phyloP scores from a whole-genome alignment of 2,329 filamentous ascomycete species.

The Tolypocladium ophioglossoides region DNA sequence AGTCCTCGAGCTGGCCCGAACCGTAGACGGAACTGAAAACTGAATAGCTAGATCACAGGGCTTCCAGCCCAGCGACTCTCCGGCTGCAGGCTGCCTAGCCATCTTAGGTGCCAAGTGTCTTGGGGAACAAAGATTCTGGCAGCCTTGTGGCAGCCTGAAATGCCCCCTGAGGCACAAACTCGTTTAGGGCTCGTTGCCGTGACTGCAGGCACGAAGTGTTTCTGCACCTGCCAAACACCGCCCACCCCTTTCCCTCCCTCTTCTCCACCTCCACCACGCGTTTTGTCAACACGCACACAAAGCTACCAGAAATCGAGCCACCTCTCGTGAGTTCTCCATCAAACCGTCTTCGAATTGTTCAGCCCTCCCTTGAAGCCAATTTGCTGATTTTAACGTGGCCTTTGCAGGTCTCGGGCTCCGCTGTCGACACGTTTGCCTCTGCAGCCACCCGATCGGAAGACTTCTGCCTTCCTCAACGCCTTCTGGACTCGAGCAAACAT shows the following conservation, averaged over 20 bases:
- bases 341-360: no score
- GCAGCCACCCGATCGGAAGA: no score
- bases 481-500: no score
- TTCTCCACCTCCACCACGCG: not conserved
- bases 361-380: no score
- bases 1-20: not conserved
- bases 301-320: not conserved
- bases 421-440: no score
- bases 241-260: not conserved
- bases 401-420: no score
- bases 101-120: no score
- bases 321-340: no score
- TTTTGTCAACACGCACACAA: not conserved
- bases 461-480: no score
- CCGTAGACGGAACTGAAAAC: not conserved
- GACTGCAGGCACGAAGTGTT: not conserved
- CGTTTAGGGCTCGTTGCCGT: not conserved
- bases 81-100: not conserved
- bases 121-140: not conserved
- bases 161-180: not conserved
- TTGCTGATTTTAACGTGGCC: no score
- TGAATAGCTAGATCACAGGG: not conserved
- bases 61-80: not conserved
- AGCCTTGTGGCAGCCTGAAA: not conserved
- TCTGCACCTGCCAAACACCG: not conserved